These are phyloP conservation scores for Aspergillus sp. DNA, from an alignment of 2,329 filamentous ascomycete genomes.

Conservation along the genomic window DNA sequence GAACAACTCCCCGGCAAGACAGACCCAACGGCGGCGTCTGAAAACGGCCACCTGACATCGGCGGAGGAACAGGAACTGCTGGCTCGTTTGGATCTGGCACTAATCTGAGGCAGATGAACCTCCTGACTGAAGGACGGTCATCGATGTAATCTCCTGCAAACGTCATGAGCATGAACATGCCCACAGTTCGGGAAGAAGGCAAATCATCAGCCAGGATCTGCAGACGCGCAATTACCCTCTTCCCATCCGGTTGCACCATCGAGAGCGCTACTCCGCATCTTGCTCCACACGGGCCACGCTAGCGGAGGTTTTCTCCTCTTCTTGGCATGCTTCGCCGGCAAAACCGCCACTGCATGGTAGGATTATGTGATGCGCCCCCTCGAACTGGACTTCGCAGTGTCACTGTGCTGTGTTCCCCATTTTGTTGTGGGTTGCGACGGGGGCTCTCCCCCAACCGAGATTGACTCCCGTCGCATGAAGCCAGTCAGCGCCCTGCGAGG, in stretches of 20 bases:
- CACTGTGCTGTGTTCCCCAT: constrained; percentile 2
- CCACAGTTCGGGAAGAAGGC: background rate
- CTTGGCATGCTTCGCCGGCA: constrained; percentile 20
- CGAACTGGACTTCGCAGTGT: constrained; percentile 10
- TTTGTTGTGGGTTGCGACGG: constrained; percentile 3
- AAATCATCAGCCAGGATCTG: constrained; percentile 10
- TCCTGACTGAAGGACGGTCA: background rate
- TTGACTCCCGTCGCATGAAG: constrained; percentile 19
- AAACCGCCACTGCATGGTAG: constrained; percentile 3
- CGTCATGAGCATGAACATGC: constrained; percentile 1
- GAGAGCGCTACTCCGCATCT: constrained; percentile 15
- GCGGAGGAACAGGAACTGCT: constrained; percentile 24
- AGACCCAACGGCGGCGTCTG: constrained; percentile 10
- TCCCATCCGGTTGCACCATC: constrained; percentile 5
- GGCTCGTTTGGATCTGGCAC: constrained; percentile 20
- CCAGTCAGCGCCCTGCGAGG: constrained; percentile 21
- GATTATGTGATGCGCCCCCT: constrained; percentile 11
- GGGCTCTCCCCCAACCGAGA: constrained; percentile 10
- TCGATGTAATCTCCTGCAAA: background rate
- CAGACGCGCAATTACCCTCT: constrained; percentile 1
- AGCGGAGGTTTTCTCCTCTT: constrained; percentile 13
- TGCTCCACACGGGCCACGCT: constrained; percentile 17
- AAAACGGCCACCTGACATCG: constrained; percentile 13
- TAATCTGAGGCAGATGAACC: constrained; percentile 13
- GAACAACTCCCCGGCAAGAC: constrained; percentile 25